Evolutionary conservation across 2,329 filamentous ascomycete species (phyloP).

Genomic region (Colletotrichum sp.): DNA sequence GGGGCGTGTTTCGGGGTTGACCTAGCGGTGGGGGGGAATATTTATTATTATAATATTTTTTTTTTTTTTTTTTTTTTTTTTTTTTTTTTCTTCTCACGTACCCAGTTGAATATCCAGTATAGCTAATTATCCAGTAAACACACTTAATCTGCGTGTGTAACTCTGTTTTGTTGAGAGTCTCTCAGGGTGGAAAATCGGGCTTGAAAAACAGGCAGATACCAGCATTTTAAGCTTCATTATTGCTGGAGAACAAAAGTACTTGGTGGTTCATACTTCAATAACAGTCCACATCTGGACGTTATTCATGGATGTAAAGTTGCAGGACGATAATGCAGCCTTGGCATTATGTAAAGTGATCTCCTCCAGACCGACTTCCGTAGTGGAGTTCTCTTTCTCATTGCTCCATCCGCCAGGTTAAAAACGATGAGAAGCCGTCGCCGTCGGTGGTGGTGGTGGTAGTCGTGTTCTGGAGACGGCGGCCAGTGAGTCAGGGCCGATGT

Average conservation of each 20-base stretch:
- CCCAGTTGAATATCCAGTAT: no score
- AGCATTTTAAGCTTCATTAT: no score
- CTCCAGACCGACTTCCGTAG: not conserved
- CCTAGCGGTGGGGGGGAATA: no score
- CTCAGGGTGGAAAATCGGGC: no score
- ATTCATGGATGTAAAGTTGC: not conserved
- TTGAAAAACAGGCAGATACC: no score
- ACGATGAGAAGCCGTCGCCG: not conserved
- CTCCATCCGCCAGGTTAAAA: not conserved
- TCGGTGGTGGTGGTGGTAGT: not conserved
- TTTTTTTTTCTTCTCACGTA: no score
- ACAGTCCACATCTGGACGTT: not conserved
- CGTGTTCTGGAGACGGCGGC: not conserved
- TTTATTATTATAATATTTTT: no score
- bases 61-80: no score
- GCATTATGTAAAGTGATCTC: not conserved
- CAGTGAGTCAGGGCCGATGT: not conserved
- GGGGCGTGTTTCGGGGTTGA: no score
- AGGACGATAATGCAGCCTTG: not conserved
- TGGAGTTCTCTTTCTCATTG: not conserved
- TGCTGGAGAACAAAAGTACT: not conserved
- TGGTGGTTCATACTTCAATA: not conserved
- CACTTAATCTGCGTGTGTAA: no score
- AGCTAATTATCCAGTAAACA: no score
- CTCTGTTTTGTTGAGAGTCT: no score